Evolutionary conservation across 2,329 filamentous ascomycete genomes (phyloP), one percentile per base, ranked within the genome.

Genomic region (Trichoderma oligosporum): DNA sequence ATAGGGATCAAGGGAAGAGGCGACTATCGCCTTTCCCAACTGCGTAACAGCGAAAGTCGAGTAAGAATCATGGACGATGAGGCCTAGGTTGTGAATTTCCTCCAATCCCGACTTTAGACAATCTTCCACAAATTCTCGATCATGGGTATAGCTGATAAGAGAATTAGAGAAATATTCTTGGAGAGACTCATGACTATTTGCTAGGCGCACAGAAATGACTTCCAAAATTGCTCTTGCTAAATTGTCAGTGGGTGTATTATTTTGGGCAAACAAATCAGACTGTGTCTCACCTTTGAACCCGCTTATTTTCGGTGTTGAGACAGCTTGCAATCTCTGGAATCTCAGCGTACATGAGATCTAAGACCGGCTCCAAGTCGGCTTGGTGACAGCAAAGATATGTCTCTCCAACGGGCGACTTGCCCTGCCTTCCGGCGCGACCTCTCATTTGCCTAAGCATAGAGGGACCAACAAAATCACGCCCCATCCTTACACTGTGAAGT

Each of bases 381-480:
- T 84, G 81, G 27, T 84, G 81, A 65, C 88, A 91, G 67, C 88
- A 91, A 1, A 91, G 74, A 67, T 88, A 91, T 1, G 87, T 91
- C 72, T 91, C 88, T 2, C 88, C 88, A 45, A 88, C 75, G 49
- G 88, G 86, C 56, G 89, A 87, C 66, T 90, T 91, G 47, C 88
- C 88, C 70, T 91, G 91, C 54, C 88, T 81, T 6, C 88, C 88
- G 18, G 88, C 88, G 60, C 88, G 80, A 2, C 88, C 88, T 66
- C 87, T 82, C 88, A 91, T 92, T 71, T 92, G 88, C 47, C 87
- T 82, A 70, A 92, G 76, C 85, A 92, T 88, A 4, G 88, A 84
- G 11, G 88, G 88, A 0, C 87, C 88, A n/a, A 91, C 82, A 46
- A 91, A 75, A 44, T 91, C 87, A 52, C 85, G 79, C 0, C 88